Conservation (phyloP, 768 basidiomycete genomes). For the Macrocybe gigantea region DNA sequence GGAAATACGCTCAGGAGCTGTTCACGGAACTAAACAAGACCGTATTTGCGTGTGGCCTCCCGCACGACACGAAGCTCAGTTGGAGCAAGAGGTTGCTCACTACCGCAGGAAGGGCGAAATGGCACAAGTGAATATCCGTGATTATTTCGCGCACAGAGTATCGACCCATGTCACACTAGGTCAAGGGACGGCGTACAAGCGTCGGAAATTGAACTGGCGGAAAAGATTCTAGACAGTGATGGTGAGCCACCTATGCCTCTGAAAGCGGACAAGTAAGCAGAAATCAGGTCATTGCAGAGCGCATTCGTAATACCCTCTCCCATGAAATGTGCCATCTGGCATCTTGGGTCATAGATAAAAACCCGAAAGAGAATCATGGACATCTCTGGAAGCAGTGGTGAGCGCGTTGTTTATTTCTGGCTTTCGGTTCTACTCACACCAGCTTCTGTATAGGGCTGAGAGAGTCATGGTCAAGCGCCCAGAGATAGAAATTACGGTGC, state of each 20-base stretch:
- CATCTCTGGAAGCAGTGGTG: constrained; percentile 69
- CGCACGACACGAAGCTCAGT: constrained; percentile 46
- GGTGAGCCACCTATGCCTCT: constrained; percentile 33
- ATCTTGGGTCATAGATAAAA: constrained; percentile 72
- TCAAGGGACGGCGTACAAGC: constrained; percentile 53
- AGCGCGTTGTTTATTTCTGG: constrained; percentile 7
- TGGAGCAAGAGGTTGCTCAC: constrained; percentile 66
- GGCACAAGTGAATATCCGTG: constrained; percentile 39
- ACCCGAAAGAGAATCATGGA: constrained; percentile 71
- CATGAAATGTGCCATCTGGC: constrained; percentile 95
- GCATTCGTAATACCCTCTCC: constrained; percentile 75
- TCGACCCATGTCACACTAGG: constrained; percentile 22
- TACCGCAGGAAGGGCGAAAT: constrained; percentile 69
- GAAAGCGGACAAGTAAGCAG: background rate
- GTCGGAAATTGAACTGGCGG: constrained; percentile 71
- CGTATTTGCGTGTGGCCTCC: constrained; percentile 52
- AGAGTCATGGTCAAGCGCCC: constrained; percentile 64
- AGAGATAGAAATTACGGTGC: constrained; percentile 68
- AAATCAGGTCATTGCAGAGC: constrained; percentile 38
- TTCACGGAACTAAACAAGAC: constrained; percentile 53
- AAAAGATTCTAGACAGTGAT: constrained; percentile 73
- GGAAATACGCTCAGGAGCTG: constrained; percentile 50
- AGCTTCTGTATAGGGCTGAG: constrained; percentile 43
- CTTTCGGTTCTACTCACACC: background rate
- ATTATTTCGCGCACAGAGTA: background rate